Percentiles rank a stretch among this genome's conserved stretches.
phyloP scores from a whole-genome alignment of 352 stramenopile genomes.

The Pythium coloratum region DNA sequence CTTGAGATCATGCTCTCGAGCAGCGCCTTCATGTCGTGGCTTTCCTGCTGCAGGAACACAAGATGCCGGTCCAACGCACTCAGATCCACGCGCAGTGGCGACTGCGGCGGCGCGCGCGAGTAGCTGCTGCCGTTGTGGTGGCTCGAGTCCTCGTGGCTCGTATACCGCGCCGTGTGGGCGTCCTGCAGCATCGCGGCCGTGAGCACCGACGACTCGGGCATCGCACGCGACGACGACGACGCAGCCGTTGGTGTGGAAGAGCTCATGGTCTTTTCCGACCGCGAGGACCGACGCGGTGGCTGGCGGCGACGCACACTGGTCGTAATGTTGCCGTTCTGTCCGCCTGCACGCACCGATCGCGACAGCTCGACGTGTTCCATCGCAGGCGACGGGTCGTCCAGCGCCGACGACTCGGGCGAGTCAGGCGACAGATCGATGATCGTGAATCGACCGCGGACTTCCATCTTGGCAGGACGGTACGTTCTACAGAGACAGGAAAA shows the following conservation, averaged over 20 bases:
- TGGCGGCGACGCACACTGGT: slow-evolving; percentile 21
- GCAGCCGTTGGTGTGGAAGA: slow-evolving; percentile 13
- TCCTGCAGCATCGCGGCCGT: slow-evolving; percentile 24
- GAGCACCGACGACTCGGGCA: slow-evolving; percentile 23
- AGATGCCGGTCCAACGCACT: slow-evolving; percentile 64
- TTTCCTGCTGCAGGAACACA: slow-evolving; percentile 69
- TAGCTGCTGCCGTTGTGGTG: slow-evolving; percentile 14
- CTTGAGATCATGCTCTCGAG: slow-evolving; percentile 72
- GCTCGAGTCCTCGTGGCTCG: not conserved
- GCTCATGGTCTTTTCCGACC: slow-evolving; percentile 7
- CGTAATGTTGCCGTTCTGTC: not conserved
- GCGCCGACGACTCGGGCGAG: slow-evolving; percentile 35
- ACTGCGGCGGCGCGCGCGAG: slow-evolving; percentile 24
- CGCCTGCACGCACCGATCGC: slow-evolving; percentile 6
- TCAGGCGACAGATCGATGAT: slow-evolving; percentile 81
- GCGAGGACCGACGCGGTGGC: slow-evolving; percentile 20
- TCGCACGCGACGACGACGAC: not conserved
- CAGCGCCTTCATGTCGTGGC: slow-evolving; percentile 60
- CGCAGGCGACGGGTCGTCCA: slow-evolving; percentile 33
- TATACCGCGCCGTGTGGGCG: not conserved
- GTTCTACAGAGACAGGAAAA: slow-evolving; percentile 3
- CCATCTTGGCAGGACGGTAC: slow-evolving; percentile 49
- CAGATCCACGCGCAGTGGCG: slow-evolving; percentile 42
- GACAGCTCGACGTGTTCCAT: slow-evolving; percentile 29
- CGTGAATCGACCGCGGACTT: slow-evolving; percentile 74